Base-by-base conservation (phyloP, 2,329 filamentous ascomycete species). In the Botrytis galanthina region DNA sequence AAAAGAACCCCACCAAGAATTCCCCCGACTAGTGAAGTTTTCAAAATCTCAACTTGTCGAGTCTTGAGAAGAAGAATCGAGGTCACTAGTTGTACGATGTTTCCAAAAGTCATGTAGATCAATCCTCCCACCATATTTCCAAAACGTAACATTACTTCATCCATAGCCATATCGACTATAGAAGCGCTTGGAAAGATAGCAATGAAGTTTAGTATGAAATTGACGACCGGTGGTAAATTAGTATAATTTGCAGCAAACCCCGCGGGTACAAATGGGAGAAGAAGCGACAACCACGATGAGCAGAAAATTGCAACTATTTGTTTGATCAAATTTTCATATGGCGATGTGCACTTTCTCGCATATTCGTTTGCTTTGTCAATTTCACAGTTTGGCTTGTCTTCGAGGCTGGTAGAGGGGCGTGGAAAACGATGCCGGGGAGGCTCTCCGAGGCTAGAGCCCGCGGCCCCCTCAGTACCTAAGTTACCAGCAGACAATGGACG, bases 191-290 rank as follows among this genome's bases (percentile, higher is more conserved):
- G 94, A 73, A 97, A 90, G 77, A 97, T 97, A 75, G 94, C 94
- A 75, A 97, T 87, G 80, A 97, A 97, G 84, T 97, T 97, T 82
- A 97, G 87, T 74, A 95, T 88, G 78, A 97, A 97, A 61, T 94
- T 85, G 57, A 86, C 87, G 73, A 92, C 84, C 3, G 86, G 84
- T 78, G 86, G 85, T 73, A 91, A 83, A n/a, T 81, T 76, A 22
- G 89, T 82, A 79, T 91, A 93, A 78, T 92, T 88, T 71, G 95
- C 82, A 4, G 88, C 91, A 78, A 97, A 92, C 73, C 94, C 94
- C 46, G 89, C 88, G 0, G 94, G 94, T 0, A 92, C 93, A 42
- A 90, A 89, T 29, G 97, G 70, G 35, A 97, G 84, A 37, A 97
- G 84, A 35, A 97, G 79, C 79, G 97, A 97, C 83, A 97, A 91